Conservation (phyloP, 495 filamentous ascomycete species). For the Aspergillus biplanus region DNA sequence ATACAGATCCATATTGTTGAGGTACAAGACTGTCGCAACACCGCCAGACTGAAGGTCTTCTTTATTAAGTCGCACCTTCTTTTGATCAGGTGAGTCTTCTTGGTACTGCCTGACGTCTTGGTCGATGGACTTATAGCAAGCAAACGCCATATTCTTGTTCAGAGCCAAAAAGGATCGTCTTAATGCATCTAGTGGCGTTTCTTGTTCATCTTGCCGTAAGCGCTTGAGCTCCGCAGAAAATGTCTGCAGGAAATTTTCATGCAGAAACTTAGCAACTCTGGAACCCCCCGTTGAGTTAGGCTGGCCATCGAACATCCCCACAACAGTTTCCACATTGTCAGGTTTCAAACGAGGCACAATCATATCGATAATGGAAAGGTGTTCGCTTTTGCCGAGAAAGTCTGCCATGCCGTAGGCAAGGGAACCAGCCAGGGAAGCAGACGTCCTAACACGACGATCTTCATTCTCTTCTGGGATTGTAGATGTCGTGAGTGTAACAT, state of each 20-base stretch:
- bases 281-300: conserved; percentile 82
- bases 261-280: conserved; percentile 92
- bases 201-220: conserved; percentile 48
- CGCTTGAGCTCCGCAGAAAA: conserved; percentile 82
- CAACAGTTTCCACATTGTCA: conserved; percentile 84
- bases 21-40: conserved; percentile 88
- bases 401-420: conserved; percentile 98
- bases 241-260: conserved; percentile 87
- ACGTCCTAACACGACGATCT: conserved; percentile 92
- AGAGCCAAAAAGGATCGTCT: conserved; percentile 83
- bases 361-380: conserved; percentile 96
- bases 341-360: conserved; percentile 91
- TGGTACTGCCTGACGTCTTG: conserved; percentile 63
- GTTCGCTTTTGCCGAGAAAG: conserved; percentile 88
- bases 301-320: conserved; percentile 96
- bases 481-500: conserved; percentile 91
- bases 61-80: conserved; percentile 67
- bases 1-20: conserved; percentile 87
- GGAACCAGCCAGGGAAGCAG: conserved; percentile 84
- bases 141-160: conserved; percentile 91
- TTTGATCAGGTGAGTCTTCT: conserved; percentile 69
- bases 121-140: conserved; percentile 78
- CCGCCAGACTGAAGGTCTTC: conserved; percentile 89
- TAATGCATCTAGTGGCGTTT: conserved; percentile 81
- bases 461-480: conserved; percentile 94